Evolutionary conservation across 2,329 filamentous ascomycete genomes (phyloP).

Genomic region (Ophioceras dolichostomum): DNA sequence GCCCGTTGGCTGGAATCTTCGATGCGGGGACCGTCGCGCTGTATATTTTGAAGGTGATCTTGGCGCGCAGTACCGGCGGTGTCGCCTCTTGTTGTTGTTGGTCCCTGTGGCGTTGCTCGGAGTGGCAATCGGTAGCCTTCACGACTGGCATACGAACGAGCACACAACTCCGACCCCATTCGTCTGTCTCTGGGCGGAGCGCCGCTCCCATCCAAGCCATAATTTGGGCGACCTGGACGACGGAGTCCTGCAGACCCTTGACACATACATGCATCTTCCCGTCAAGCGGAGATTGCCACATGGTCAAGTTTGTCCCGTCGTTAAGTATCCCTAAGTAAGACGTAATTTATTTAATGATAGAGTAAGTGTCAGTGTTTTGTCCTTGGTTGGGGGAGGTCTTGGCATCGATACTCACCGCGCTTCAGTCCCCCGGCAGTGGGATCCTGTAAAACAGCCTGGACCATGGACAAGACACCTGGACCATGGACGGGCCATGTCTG

Average conservation of each 20-base stretch:
- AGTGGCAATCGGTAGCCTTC: not conserved
- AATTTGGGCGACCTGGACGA: not conserved
- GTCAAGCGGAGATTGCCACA: too few relatives aligned
- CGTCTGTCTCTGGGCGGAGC: not conserved
- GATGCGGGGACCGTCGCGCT: too few relatives aligned
- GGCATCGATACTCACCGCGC: too few relatives aligned
- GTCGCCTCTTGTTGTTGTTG: not conserved
- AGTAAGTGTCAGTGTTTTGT: too few relatives aligned
- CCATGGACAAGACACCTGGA: not conserved
- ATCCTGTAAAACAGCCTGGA: too few relatives aligned
- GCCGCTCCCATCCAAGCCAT: conserved; percentile 1
- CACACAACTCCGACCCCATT: too few relatives aligned
- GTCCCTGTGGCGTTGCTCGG: not conserved
- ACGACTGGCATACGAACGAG: too few relatives aligned
- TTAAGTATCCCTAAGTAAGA: too few relatives aligned
- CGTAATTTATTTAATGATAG: too few relatives aligned
- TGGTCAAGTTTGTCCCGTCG: too few relatives aligned
- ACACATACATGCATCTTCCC: not conserved
- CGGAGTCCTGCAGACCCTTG: not conserved
- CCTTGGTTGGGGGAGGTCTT: too few relatives aligned
- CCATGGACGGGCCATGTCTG: not conserved
- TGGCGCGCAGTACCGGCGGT: not conserved
- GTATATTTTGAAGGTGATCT: not conserved
- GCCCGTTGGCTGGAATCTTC: not conserved
- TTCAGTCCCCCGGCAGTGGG: too few relatives aligned